Evolutionary conservation across 2,329 filamentous ascomycete species (phyloP).

Genomic region (Colletotrichum echinochloae): DNA sequence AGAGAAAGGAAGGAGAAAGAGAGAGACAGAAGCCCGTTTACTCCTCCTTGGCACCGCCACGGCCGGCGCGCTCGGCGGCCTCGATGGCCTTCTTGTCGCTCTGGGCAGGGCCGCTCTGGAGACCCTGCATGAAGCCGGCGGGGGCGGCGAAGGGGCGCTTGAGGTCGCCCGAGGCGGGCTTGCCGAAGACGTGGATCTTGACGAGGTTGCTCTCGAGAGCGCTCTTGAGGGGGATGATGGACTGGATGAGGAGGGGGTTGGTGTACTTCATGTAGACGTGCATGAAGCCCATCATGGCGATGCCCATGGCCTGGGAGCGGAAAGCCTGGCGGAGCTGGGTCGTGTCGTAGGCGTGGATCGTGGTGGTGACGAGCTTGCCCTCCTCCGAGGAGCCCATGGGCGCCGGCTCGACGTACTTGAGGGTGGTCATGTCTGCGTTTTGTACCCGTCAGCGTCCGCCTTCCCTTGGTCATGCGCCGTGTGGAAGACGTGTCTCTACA

Average conservation of each 20-base stretch:
- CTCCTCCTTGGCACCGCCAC: conserved; percentile 79
- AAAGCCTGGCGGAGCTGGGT: conserved; percentile 85
- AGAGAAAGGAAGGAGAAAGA: too few relatives aligned
- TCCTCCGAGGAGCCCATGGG: conserved; percentile 94
- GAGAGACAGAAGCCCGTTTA: conserved; percentile 52
- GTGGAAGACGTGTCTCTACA: background rate
- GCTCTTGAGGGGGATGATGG: conserved; percentile 96
- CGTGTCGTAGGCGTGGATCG: conserved; percentile 93
- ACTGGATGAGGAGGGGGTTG: conserved; percentile 98
- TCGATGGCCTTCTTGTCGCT: conserved; percentile 93
- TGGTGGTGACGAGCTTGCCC: conserved; percentile 95
- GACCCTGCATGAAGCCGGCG: conserved; percentile 84
- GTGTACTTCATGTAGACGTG: conserved; percentile 99
- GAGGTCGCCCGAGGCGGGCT: conserved; percentile 88
- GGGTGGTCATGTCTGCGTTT: conserved; percentile 85
- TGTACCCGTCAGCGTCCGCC: conserved; percentile 16
- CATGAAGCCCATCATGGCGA: conserved; percentile 99
- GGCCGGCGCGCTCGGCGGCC: conserved; percentile 79
- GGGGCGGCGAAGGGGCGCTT: conserved; percentile 95
- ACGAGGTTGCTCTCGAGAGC: conserved; percentile 94
- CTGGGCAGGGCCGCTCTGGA: conserved; percentile 80
- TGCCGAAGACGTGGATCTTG: conserved; percentile 93
- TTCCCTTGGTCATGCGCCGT: background rate
- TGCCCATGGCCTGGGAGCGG: conserved; percentile 93
- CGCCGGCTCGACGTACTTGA: conserved; percentile 98